Evolutionary conservation across 2,329 filamentous ascomycete species (phyloP).

Genomic region (Fusarium sp.): DNA sequence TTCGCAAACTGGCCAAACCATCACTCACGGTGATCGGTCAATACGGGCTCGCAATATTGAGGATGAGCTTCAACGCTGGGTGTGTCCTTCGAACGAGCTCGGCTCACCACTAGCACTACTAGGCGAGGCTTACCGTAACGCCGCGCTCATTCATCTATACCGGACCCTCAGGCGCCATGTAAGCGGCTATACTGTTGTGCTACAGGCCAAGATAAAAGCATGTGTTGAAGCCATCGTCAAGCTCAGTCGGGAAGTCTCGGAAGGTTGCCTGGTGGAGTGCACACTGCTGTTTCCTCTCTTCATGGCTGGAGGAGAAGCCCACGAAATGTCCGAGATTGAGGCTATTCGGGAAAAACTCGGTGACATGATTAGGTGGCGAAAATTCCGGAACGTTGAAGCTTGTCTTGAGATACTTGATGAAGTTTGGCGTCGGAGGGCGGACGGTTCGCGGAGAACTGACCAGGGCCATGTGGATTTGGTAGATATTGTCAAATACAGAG

Average conservation of each 20-base stretch:
- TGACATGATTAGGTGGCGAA: background rate
- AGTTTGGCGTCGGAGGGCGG: background rate
- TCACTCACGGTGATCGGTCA: background rate
- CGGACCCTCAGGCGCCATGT: background rate
- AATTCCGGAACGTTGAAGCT: background rate
- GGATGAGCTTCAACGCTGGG: background rate
- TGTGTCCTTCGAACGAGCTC: background rate
- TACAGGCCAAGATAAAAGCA: background rate
- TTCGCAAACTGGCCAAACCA: background rate
- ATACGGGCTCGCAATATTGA: background rate
- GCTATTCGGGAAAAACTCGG: background rate
- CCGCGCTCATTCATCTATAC: background rate
- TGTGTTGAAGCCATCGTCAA: background rate
- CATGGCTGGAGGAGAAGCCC: background rate
- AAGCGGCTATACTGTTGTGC: background rate
- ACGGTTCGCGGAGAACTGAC: background rate
- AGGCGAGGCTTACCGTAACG: background rate
- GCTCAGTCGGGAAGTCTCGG: background rate
- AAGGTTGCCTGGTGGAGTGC: background rate
- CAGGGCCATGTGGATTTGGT: background rate
- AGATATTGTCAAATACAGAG: background rate
- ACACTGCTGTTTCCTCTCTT: background rate
- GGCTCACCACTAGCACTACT: background rate
- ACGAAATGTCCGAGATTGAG: background rate
- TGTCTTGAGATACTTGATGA: background rate